Base-by-base conservation (phyloP, 1,284 basidiomycete species). In the Trametes versicolor region DNA sequence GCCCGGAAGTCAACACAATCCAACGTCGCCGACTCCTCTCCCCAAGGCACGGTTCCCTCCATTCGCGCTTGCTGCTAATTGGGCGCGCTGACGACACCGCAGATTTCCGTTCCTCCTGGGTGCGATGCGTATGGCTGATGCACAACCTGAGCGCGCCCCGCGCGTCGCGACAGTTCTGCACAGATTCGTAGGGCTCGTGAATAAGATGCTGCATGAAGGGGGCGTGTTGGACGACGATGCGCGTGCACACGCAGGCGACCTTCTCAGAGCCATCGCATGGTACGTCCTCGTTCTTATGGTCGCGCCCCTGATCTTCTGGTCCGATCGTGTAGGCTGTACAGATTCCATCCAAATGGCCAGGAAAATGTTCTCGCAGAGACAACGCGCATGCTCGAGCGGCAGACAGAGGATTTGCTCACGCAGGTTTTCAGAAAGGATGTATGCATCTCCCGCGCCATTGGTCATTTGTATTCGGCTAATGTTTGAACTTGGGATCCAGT, bases 61-160 rank as follows among this genome's bases (percentile, higher is more conserved):
- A 12, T 29, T 10, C 23, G 25, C 50, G n/a, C 59, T 12, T 25
- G 15, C 15, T 36, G 19, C 15, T 15, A 19, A 17, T 6, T 25
- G 36, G 23, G 3, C 15, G 39, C 17, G 43, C 17, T 19, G 13
- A 52, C 34, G n/a, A 34, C 50, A 7, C 50, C 25, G 32, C 49
- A 83, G 84, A 63, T 86, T 86, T 66, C 85, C 85, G 0, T 86
- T 84, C 75, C 78, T 87, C 71, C 83, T 86, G 58, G 85, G 85
- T 15, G 79, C 78, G 0, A 86, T 85, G 21, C 84, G 85, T 72
- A 83, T 87, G 81, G 79, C 81, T 6, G 85, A 87, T 71, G 78
- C 76, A 34, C 75, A 85, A 65, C 78, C 83, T 0, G 71, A 81
- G 1, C 73, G 84, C 47, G 81, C 82, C 4, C 76, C 77, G 47